Conservation (phyloP, 2,329 filamentous ascomycete species). For the Epicoccum sorghinum region DNA sequence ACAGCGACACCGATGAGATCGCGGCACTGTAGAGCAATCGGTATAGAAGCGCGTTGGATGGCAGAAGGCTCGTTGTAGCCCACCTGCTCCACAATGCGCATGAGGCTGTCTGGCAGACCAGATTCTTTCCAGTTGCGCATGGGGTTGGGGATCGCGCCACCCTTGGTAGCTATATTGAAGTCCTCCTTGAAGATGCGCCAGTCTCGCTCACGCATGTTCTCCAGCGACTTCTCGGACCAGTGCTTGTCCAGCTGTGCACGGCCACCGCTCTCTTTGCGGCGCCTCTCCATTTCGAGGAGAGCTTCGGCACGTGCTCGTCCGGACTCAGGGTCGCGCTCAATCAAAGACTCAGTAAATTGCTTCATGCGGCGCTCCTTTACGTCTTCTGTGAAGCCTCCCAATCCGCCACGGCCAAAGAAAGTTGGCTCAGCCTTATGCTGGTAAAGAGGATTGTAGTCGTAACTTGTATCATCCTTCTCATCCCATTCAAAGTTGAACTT, state of each 20-base stretch:
- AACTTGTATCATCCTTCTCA: conserved; percentile 87
- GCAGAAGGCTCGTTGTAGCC: conserved; percentile 92
- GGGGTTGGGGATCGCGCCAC: conserved; percentile 88
- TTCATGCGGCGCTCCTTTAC: conserved; percentile 57
- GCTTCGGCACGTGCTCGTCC: conserved; percentile 78
- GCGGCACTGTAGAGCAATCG: conserved; percentile 87
- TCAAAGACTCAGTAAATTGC: conserved; percentile 71
- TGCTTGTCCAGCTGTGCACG: conserved; percentile 85
- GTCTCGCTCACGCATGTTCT: conserved; percentile 95
- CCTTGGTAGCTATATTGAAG: conserved; percentile 95
- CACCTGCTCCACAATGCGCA: conserved; percentile 81
- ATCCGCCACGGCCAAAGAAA: conserved; percentile 71
- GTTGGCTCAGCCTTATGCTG: conserved; percentile 68
- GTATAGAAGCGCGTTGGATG: conserved; percentile 93
- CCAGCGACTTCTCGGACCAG: conserved; percentile 91
- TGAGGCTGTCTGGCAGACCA: conserved; percentile 73
- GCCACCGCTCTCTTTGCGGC: conserved; percentile 72
- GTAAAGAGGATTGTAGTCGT: conserved; percentile 82
- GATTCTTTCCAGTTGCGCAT: conserved; percentile 96
- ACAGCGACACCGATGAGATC: conserved; percentile 98
- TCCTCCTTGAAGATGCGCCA: conserved; percentile 99
- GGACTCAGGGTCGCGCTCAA: conserved; percentile 75
- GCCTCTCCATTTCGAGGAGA: conserved; percentile 83
- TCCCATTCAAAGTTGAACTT: conserved; percentile 99
- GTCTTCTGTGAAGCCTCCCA: conserved; percentile 71